Evolutionary conservation across 768 basidiomycete species (phyloP), one percentile per base, ranked within the genome.

Genomic region (Agrocybe praecox): DNA sequence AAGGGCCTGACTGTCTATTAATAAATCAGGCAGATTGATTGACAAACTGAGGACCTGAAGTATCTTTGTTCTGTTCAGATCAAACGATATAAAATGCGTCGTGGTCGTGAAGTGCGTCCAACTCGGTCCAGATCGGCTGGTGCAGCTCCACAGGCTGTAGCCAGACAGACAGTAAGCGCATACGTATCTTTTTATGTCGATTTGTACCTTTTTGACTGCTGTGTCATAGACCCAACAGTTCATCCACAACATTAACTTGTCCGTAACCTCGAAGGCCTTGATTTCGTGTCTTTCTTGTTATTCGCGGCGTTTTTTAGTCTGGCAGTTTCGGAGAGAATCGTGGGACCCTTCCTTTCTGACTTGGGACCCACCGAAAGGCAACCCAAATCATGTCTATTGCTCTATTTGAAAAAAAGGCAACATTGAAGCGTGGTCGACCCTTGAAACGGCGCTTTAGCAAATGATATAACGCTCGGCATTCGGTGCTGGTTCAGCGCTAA

Each of bases 401-500:
- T 46, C 21, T 47, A 32, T 47, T 47, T 32, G 18, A 40, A 15
- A n/a, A 14, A n/a, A 40, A 40, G 14, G n/a, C 12, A n/a, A 40
- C 36, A 34, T 12, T n/a, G n/a, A 14, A 40, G 45, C 2, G 7
- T 21, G n/a, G 18, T 32, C 7, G 14, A n/a, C 36, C 36, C n/a
- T 40, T 40, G 36, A 40, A 40, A 40, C 36, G 36, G 36, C 36
- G n/a, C 12, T 15, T 40, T 40, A n/a, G n/a, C n/a, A 5, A 40
- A 36, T 52, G 54, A 49, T 55, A 48, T 49, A 54, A 44, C 51
- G 49, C 50, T 55, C 53, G 40, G 48, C 46, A 48, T 53, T 47
- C 34, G 49, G 43, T 47, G 29, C 49, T 53, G 40, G 34, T 52
- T 45, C 49, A 50, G 48, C 59, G 59, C 56, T 55, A 61, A 57